Conservation (phyloP, 129 eudicot species). For the Chrysanthemum lavandulifolium region DNA sequence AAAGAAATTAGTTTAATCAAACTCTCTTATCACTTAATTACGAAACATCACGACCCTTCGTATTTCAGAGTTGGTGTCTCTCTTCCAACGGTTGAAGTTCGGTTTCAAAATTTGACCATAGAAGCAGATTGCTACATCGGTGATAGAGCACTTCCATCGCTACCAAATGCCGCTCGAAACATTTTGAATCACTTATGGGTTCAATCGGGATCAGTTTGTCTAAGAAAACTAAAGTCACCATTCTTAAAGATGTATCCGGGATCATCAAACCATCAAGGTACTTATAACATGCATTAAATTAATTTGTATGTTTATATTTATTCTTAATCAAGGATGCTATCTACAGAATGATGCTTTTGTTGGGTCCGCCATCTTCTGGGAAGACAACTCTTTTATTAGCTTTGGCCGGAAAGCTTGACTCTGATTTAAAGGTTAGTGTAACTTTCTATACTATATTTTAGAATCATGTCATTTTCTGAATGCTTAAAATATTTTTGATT, state of each 20-base stretch:
- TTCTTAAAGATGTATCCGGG: constrained; percentile 47
- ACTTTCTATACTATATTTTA: not conserved
- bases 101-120: constrained; percentile 50
- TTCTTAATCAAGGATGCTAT: no score
- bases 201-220: constrained; percentile 34
- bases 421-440: constrained; percentile 38
- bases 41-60: not conserved
- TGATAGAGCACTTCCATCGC: constrained; percentile 55
- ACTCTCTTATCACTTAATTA: no score
- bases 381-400: constrained; percentile 58
- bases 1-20: no score
- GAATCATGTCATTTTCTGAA: no score
- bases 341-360: constrained; percentile 54
- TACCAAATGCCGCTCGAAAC: constrained; percentile 24
- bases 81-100: constrained; percentile 70
- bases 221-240: constrained; percentile 37
- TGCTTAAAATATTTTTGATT: no score
- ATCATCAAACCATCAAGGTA: constrained; percentile 57
- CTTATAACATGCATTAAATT: not conserved
- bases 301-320: not conserved
- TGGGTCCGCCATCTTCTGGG: constrained; percentile 72
- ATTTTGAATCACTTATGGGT: constrained; percentile 26
- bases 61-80: constrained; percentile 62
- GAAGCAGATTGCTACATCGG: constrained; percentile 59
- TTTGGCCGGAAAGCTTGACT: constrained; percentile 44